Base-by-base conservation (phyloP, 2,329 filamentous ascomycete genomes). In the Botryosphaeria dothidea region DNA sequence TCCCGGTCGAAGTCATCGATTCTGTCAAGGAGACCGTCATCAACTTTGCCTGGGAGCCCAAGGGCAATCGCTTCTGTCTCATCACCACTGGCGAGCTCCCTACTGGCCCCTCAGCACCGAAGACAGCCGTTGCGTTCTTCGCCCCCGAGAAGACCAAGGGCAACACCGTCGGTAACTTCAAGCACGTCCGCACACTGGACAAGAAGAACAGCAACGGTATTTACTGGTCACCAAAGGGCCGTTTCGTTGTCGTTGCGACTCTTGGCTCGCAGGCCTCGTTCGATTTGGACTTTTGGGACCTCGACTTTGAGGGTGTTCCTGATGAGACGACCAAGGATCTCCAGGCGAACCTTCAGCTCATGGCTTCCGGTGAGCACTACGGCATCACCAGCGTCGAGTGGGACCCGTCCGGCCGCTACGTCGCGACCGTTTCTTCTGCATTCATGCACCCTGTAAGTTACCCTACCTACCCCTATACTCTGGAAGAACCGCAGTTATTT, bases 201-300 rank as follows among this genome's bases (percentile, higher is more conserved):
- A 98, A 98, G 88, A 98, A 98, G 88, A 98, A 96, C 82, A 97
- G 91, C 86, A 99, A 99, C 76, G 93, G 92, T 69, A 99, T 99
- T 75, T 98, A 98, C 88, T 99, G 95, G 95, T 96, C 93, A 21
- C 95, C 95, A 25, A 92, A 90, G 78, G 95, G 95, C 62, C 90
- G 95, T 56, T 99, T 99, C 74, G 94, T 98, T 41, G 90, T 98
- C 52, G 88, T 99, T 64, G 95, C 93, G 62, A 96, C 95, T 11
- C 92, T 99, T 62, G 88, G 92, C 80, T 97, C 93, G 73, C 90
- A 93, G 76, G 92, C 97, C 80, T 94, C 90, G 81, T 96, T 92
- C 69, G 95, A 99, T 69, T 88, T 99, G 66, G 95, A 99, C 77
- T 99, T 99, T 83, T 98, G 90, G 84, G 95, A 99, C 76, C 86